phyloP scores from a whole-genome alignment of 768 basidiomycete species.

The Suillus subluteus region DNA sequence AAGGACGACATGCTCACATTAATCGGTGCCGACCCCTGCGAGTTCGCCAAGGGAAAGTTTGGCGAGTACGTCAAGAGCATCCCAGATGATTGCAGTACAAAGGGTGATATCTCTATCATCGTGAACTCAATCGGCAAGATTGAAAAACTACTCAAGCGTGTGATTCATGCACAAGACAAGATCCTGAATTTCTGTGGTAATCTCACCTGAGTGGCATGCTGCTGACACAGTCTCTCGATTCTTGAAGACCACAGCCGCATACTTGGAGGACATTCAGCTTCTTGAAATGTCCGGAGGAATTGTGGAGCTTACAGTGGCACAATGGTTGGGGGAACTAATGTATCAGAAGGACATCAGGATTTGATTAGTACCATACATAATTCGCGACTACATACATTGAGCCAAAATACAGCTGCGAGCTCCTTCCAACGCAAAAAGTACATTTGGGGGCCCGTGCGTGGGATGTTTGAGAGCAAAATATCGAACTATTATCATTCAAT shows the following conservation, averaged over 20 bases:
- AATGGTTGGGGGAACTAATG: not conserved
- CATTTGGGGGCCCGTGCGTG: not conserved
- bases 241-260: not conserved
- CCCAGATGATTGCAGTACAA: not conserved
- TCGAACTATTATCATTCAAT: conserved; percentile 3
- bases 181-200: not conserved
- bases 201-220: not conserved
- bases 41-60: not conserved
- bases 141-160: not conserved
- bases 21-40: not conserved
- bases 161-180: not conserved
- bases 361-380: conserved; percentile 1
- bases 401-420: not conserved
- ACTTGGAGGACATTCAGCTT: not conserved
- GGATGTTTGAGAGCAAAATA: not conserved
- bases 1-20: not conserved
- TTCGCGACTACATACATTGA: not conserved
- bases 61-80: not conserved
- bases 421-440: not conserved
- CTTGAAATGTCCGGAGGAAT: not conserved
- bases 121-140: not conserved
- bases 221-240: not conserved
- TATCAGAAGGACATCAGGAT: not conserved
- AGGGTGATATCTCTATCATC: not conserved
- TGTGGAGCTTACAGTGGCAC: not conserved